Base-by-base conservation (phyloP, 1,284 basidiomycete genomes). In the Trametes polyzona region DNA sequence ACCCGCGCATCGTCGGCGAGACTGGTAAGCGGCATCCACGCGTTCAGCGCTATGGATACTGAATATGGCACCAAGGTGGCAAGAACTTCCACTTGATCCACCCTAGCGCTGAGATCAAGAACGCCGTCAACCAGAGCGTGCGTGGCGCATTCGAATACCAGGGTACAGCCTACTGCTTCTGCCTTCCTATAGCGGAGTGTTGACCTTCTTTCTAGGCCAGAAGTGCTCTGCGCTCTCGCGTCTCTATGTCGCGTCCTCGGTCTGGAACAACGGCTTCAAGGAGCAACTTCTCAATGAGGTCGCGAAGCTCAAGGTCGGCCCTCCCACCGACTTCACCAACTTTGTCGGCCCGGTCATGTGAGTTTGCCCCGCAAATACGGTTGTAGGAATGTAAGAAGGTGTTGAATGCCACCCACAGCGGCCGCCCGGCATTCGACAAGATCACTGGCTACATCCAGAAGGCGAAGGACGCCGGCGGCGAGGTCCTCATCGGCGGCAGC, bases 41-140 rank as follows among this genome's bases (percentile, higher is more conserved):
- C 12, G 36, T 53, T 29, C 46, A 6, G 24, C 9, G 23, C n/a
- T 26, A 26, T 17, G 9, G 5, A n/a, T 29, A 17, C 27, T 37
- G 33, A 9, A 29, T 9, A 23, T 23, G 35, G 5, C 8, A 7
- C 4, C 12, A 40, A 67, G 93, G 95, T 52, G 96, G 96, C 60
- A 99, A 99, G 83, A 98, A 99, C 81, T 98, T 96, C 83, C 96
- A 98, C 78, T 69, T 99, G 55, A 81, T 98, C 48, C 96, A 98
- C 76, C 80, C 85, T 52, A 89, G 88, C 14, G 96, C 96, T 48
- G 92, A 97, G 67, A 78, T 96, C 56, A 83, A 82, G 71, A 93
- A 95, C 61, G 93, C 96, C 30, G 96, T 94, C 49, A 71, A 92
- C 49, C 96, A 99, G 78, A 87, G 83, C 52, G 84, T 99, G 65